Base-by-base conservation (phyloP, 306 rosid genomes). In the Ziziphus jujuba region DNA sequence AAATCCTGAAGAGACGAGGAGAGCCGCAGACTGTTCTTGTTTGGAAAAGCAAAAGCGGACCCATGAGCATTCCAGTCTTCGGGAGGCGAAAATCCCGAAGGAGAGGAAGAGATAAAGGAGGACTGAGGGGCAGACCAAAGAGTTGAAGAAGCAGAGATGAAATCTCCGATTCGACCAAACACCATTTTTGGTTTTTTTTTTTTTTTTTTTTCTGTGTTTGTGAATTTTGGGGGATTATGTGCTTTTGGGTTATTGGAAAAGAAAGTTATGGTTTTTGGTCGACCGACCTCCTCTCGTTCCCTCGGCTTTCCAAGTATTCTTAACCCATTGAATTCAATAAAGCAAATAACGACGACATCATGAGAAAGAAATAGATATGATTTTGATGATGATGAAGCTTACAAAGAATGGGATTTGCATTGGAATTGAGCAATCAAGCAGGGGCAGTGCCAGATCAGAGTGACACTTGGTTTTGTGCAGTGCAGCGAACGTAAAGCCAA, bases 1-100 rank as follows among this genome's bases (percentile, higher is more conserved):
- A 92, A 79, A 78, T 92, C 95, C 72, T 92, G 96, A 40, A 92
- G 96, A 59, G 95, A 92, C 5, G 96, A 85, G 9, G 95, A 92
- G 65, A 85, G 69, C 50, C 90, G 77, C 1, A 87, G 67, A 72
- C 72, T 75, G 79, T 79, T 75, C 62, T 87, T 83, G 54, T 52
- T 44, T 22, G 35, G 56, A 54, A 56, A 70, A 13, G 66, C 69
- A 24, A 44, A 12, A 36, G 38, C 53, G 6, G 59, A 72, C 55
- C 58, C 78, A 57, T 59, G 65, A 57, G 72, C 72, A 59, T 71
- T 19, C 12, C 76, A n/a, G 5, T 22, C 52, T 59, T 67, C 59
- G 21, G 35, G 54, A 47, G 63, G 63, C 16, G 77, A 51, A 48
- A 40, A 9, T 10, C 28, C 54, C 51, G 70, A 55, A 21, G 74